A percentile compares a stretch with the other conserved stretches of the same genome.
phyloP scores from a whole-genome alignment of 495 filamentous ascomycete genomes.

The Hyaloscypha variabilis region DNA sequence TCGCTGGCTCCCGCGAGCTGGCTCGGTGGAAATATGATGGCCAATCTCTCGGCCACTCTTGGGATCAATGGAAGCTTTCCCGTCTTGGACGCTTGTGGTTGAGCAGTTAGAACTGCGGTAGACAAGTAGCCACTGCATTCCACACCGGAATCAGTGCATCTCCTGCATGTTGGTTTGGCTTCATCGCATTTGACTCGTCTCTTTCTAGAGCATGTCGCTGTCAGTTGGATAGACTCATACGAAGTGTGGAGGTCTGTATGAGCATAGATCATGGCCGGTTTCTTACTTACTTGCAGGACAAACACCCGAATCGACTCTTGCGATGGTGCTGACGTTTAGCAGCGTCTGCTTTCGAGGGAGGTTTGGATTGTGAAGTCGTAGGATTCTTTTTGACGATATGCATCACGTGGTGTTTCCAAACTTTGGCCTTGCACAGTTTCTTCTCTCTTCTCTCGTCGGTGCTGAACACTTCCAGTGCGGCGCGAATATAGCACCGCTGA shows the following conservation, averaged over 20 bases:
- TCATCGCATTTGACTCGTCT: neutral
- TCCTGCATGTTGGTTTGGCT: neutral
- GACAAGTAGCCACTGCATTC: neutral
- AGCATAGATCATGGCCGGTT: neutral
- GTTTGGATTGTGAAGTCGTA: neutral
- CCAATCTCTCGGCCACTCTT: neutral
- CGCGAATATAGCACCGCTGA: neutral
- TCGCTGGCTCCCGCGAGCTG: conserved; percentile 21
- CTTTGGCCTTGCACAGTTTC: neutral
- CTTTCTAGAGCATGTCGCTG: neutral
- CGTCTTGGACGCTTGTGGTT: neutral
- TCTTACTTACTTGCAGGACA: neutral
- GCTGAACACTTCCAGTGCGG: neutral
- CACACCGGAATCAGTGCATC: neutral
- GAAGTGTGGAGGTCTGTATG: neutral
- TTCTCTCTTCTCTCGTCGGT: neutral
- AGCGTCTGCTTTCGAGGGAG: neutral
- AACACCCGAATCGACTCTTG: neutral
- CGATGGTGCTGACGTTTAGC: neutral
- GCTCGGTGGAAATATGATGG: neutral
- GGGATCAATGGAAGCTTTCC: neutral
- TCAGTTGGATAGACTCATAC: neutral
- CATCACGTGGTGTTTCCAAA: neutral
- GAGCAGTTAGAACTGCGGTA: neutral
- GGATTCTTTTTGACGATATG: neutral